These are phyloP conservation scores for Arthroderma sp. DNA, from an alignment of 2,329 filamentous ascomycete species.

Conservation along the genomic window DNA sequence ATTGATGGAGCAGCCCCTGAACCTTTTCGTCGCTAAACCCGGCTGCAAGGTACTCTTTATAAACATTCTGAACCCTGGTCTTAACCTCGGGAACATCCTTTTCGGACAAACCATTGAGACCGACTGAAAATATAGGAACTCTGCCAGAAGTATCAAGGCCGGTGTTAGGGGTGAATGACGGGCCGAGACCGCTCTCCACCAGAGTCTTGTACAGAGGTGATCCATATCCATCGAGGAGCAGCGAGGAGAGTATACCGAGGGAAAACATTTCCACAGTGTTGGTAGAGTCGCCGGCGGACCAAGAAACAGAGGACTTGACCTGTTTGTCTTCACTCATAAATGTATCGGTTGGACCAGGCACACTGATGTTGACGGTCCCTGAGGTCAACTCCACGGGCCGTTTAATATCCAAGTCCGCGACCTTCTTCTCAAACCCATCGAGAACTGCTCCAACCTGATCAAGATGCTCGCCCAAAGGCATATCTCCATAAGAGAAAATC, in stretches of 20 bases:
- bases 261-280: slow-evolving; percentile 83
- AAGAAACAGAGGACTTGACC: slow-evolving; percentile 85
- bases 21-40: slow-evolving; percentile 87
- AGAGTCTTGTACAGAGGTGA: slow-evolving; percentile 82
- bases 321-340: slow-evolving; percentile 76
- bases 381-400: slow-evolving; percentile 56
- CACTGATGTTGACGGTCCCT: slow-evolving; percentile 55
- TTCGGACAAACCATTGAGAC: slow-evolving; percentile 77
- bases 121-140: slow-evolving; percentile 75
- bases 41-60: slow-evolving; percentile 54
- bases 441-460: slow-evolving; percentile 65
- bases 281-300: slow-evolving; percentile 72
- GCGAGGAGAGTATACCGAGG: slow-evolving; percentile 63
- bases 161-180: slow-evolving; percentile 88
- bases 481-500: slow-evolving; percentile 87
- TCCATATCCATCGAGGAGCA: slow-evolving; percentile 88
- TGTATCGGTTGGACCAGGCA: slow-evolving; percentile 73
- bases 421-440: slow-evolving; percentile 56
- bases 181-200: slow-evolving; percentile 78
- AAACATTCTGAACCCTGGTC: slow-evolving; percentile 56
- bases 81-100: slow-evolving; percentile 66
- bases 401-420: slow-evolving; percentile 60
- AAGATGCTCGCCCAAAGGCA: slow-evolving; percentile 71
- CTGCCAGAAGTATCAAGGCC: slow-evolving; percentile 73
- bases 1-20: slow-evolving; percentile 81